phyloP scores from a whole-genome alignment of 1,284 basidiomycete genomes.

The Microbotryomycetes sp. region DNA sequence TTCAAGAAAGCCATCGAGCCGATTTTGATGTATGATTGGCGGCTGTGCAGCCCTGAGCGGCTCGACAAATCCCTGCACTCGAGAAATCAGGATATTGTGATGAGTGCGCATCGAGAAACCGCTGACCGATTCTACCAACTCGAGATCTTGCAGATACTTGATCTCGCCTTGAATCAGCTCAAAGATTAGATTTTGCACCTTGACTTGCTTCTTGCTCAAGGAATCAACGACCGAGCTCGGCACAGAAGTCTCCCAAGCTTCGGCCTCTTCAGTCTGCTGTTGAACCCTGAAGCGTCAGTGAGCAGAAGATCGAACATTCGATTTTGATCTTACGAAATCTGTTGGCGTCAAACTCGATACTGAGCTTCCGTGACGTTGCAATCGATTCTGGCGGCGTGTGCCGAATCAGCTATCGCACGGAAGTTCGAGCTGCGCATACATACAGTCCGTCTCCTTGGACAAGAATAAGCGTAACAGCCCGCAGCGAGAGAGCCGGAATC shows the following conservation, averaged over 20 bases:
- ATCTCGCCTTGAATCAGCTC: constrained; percentile 86
- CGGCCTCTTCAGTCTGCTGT: constrained; percentile 55
- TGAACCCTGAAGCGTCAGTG: too few relatives aligned
- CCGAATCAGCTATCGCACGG: constrained; percentile 29
- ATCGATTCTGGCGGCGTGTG: constrained; percentile 20
- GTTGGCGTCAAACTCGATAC: background rate
- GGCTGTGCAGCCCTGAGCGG: constrained; percentile 64
- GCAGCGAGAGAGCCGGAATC: constrained; percentile 1
- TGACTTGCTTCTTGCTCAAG: constrained; percentile 68
- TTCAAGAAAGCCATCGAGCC: constrained; percentile 72
- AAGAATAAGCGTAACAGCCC: constrained; percentile 49
- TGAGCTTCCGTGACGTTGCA: background rate
- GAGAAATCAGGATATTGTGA: too few relatives aligned
- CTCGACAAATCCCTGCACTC: constrained; percentile 60
- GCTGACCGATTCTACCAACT: constrained; percentile 66
- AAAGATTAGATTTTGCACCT: constrained; percentile 81
- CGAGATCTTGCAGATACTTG: constrained; percentile 81
- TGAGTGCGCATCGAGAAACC: constrained; percentile 21
- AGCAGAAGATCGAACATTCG: constrained; percentile 57
- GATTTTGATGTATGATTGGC: constrained; percentile 58
- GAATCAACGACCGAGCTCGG: constrained; percentile 58
- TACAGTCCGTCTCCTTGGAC: constrained; percentile 54
- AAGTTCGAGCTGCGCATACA: background rate
- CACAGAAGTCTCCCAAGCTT: constrained; percentile 70
- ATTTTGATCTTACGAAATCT: constrained; percentile 51